Conservation (phyloP, 352 stramenopile genomes). For the Phytophthora sp. region DNA sequence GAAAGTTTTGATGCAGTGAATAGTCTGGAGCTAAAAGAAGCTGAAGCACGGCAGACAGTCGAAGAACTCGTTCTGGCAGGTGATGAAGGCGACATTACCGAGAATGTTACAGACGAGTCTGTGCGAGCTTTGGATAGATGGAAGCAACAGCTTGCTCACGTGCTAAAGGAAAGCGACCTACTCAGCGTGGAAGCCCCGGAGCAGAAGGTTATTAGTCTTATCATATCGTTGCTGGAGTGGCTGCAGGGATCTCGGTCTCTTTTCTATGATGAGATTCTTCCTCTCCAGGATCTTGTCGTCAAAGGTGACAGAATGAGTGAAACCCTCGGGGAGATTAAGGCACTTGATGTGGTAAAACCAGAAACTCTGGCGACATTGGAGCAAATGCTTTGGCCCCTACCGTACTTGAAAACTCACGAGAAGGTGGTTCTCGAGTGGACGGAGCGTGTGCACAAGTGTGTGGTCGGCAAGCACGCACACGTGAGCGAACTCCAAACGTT, state of each 20-base stretch:
- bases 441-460: constrained; percentile 55
- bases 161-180: constrained; percentile 64
- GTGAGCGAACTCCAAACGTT: constrained; percentile 63
- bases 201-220: constrained; percentile 47
- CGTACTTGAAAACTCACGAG: constrained; percentile 69
- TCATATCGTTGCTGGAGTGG: constrained; percentile 79
- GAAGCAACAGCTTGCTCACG: constrained; percentile 64
- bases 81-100: constrained; percentile 32
- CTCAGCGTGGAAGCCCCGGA: constrained; percentile 76
- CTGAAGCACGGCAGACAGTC: constrained; percentile 58
- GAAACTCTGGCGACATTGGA: constrained; percentile 51
- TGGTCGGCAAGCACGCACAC: constrained; percentile 66
- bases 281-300: constrained; percentile 64
- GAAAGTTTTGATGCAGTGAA: constrained; percentile 69
- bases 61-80: constrained; percentile 60
- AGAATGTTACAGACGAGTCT: constrained; percentile 63
- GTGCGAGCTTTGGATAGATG: constrained; percentile 76
- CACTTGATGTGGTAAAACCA: constrained; percentile 28
- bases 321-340: constrained; percentile 36
- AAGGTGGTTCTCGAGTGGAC: constrained; percentile 72
- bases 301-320: constrained; percentile 51
- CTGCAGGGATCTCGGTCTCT: constrained; percentile 76
- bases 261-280: constrained; percentile 81
- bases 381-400: constrained; percentile 75
- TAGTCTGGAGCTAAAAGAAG: constrained; percentile 71